Conservation (phyloP, 192 early-diverging fungal genomes). For the Linnemannia elongata region DNA sequence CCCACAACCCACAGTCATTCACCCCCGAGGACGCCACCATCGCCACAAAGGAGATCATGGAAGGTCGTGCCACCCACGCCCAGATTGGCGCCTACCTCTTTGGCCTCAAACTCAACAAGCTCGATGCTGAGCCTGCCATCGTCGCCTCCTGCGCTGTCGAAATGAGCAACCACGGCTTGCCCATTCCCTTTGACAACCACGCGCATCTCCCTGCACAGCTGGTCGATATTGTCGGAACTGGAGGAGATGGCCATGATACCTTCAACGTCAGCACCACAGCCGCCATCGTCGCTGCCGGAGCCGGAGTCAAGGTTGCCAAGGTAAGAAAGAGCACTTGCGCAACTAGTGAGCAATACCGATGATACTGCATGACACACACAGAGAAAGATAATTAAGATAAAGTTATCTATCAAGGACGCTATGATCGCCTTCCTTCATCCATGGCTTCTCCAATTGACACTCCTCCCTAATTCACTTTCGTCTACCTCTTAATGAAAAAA, state of each 20-base stretch:
- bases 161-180: slow-evolving; percentile 78
- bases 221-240: slow-evolving; percentile 96
- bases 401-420: not conserved
- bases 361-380: slow-evolving; percentile 1
- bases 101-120: slow-evolving; percentile 75
- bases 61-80: slow-evolving; percentile 79
- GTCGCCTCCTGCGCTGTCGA: slow-evolving; percentile 84
- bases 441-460: slow-evolving; percentile 6
- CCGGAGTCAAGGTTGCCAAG: slow-evolving; percentile 91
- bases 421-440: slow-evolving; percentile 6
- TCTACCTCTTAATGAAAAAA: not conserved
- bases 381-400: slow-evolving; percentile 17
- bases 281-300: slow-evolving; percentile 92
- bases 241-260: slow-evolving; percentile 98
- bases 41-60: slow-evolving; percentile 84
- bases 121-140: slow-evolving; percentile 80
- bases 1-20: slow-evolving; percentile 72
- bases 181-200: slow-evolving; percentile 66
- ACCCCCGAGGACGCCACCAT: slow-evolving; percentile 68
- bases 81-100: slow-evolving; percentile 93
- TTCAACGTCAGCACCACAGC: slow-evolving; percentile 97
- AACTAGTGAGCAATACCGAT: not conserved
- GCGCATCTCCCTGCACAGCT: slow-evolving; percentile 62
- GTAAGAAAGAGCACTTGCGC: slow-evolving; percentile 57
- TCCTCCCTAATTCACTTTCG: slow-evolving; percentile 10